Percentiles rank a stretch among this genome's conserved stretches.
phyloP scores from a whole-genome alignment of 2,329 filamentous ascomycete genomes.

The Colletotrichum sojae region DNA sequence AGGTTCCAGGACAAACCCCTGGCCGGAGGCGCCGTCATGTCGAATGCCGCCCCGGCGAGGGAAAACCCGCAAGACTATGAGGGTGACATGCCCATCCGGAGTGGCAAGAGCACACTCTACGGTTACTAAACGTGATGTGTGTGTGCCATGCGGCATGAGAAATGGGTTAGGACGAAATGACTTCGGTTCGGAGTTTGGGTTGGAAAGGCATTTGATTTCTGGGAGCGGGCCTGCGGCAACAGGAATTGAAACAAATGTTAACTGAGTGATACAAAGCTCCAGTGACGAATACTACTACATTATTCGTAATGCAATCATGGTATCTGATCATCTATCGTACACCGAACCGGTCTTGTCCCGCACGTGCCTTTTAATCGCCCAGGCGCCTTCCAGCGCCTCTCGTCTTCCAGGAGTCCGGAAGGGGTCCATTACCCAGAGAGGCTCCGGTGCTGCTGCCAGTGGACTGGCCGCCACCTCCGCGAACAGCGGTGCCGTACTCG shows the following conservation, averaged over 20 bases:
- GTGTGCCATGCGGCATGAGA: background rate
- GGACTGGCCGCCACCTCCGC: conserved; percentile 48
- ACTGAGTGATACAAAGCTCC: conserved; percentile 20
- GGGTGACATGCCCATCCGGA: conserved; percentile 50
- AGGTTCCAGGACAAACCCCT: conserved; percentile 47
- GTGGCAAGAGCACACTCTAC: conserved; percentile 54
- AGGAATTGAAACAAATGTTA: background rate
- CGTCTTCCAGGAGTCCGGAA: conserved; percentile 75
- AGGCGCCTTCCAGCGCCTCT: conserved; percentile 75
- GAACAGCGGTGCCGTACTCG: conserved; percentile 74
- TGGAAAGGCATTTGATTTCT: background rate
- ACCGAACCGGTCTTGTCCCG: background rate
- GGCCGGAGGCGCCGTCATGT: conserved; percentile 28
- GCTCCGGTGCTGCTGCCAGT: conserved; percentile 59
- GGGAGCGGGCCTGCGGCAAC: background rate
- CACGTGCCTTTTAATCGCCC: conserved; percentile 54
- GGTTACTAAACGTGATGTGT: conserved; percentile 42
- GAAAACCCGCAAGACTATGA: conserved; percentile 36
- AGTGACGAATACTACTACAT: conserved; percentile 35
- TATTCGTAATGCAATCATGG: conserved; percentile 36
- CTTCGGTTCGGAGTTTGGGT: background rate
- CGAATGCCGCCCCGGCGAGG: conserved; percentile 14
- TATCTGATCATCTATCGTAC: conserved; percentile 5
- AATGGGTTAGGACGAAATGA: background rate
- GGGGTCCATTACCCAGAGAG: conserved; percentile 60